Evolutionary conservation across 345 rosid species (phyloP).

Genomic region (Eucalyptus caleyi): DNA sequence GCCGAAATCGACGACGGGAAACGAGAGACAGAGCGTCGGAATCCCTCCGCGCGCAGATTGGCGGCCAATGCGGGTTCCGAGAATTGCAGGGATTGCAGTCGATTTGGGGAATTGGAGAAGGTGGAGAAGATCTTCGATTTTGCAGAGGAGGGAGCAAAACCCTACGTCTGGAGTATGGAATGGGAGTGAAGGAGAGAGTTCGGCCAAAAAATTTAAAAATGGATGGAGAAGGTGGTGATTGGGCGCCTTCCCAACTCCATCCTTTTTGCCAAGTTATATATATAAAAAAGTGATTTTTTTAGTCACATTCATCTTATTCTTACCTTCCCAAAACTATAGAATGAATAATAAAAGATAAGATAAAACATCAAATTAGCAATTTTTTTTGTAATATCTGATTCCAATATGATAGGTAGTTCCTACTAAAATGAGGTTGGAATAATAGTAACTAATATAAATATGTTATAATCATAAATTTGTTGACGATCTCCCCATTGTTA

Average conservation of each 20-base stretch:
- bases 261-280: neutral
- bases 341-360: neutral
- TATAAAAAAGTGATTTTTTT: neutral
- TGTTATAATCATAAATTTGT: neutral
- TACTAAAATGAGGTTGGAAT: neutral
- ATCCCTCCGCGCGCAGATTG: neutral
- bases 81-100: neutral
- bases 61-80: neutral
- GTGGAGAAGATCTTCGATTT: neutral
- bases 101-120: neutral
- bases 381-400: neutral
- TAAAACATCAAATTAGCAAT: neutral
- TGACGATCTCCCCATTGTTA: fast-evolving
- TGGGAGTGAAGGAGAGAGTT: neutral
- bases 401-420: neutral
- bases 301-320: neutral
- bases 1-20: neutral
- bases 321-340: neutral
- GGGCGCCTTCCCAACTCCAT: neutral
- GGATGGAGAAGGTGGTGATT: neutral
- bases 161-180: neutral
- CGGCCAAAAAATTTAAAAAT: neutral
- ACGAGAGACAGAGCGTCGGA: neutral
- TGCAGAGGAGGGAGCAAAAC: neutral
- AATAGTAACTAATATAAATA: fast-evolving